phyloP scores from a whole-genome alignment of 164 flowering plant species.

The Magnolia sinica region DNA sequence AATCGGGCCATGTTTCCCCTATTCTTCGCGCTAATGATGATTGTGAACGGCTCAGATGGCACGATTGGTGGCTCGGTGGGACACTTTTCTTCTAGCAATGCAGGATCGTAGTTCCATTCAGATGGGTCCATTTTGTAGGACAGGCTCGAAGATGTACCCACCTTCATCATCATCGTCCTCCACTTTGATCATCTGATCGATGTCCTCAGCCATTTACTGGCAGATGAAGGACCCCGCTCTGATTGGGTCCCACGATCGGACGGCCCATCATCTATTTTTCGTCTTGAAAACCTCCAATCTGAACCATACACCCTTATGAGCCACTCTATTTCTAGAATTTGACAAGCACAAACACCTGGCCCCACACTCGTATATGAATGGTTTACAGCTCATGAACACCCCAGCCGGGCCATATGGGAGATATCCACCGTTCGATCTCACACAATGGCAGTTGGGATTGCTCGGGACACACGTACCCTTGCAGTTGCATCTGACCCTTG shows the following conservation, averaged over 20 bases:
- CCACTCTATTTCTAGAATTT: slow-evolving; percentile 46
- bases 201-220: slow-evolving; percentile 57
- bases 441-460: slow-evolving; percentile 33
- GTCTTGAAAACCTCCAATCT: no score
- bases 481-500: slow-evolving; percentile 26
- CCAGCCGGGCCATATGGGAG: slow-evolving; percentile 38
- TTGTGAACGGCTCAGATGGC: slow-evolving; percentile 23
- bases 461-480: slow-evolving; percentile 22
- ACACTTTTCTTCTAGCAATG: slow-evolving; percentile 24
- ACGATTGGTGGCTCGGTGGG: slow-evolving; percentile 13
- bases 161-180: slow-evolving; percentile 26
- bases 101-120: slow-evolving; percentile 16
- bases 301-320: slow-evolving; percentile 23
- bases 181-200: slow-evolving; percentile 19
- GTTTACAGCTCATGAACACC: slow-evolving; percentile 29
- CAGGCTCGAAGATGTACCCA: slow-evolving; percentile 42
- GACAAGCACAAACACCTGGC: slow-evolving; percentile 39
- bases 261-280: no score
- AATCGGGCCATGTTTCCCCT: no score
- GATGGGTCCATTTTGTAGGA: slow-evolving; percentile 18
- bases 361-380: slow-evolving; percentile 46
- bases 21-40: slow-evolving; percentile 19
- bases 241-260: slow-evolving; percentile 50
- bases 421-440: slow-evolving; percentile 30
- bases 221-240: slow-evolving; percentile 62